Percentiles rank a stretch among this genome's conserved stretches.
phyloP scores from a whole-genome alignment of 2,329 filamentous ascomycete genomes.

The Claviceps sp. region DNA sequence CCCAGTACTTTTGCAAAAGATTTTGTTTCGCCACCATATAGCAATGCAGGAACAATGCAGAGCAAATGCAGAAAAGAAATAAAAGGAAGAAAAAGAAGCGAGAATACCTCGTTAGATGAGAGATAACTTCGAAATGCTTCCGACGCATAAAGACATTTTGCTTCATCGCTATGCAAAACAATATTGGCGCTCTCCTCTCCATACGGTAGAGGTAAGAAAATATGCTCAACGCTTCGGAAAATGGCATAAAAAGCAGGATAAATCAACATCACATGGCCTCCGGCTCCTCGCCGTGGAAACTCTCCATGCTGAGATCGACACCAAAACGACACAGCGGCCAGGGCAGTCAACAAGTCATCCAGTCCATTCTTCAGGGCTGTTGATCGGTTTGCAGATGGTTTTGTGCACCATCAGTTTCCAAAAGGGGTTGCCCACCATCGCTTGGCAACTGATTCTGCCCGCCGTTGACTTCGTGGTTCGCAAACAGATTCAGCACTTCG shows the following conservation, averaged over 20 bases:
- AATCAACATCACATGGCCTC: too few relatives aligned
- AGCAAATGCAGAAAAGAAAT: neutral
- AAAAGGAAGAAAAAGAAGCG: neutral
- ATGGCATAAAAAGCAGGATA: too few relatives aligned
- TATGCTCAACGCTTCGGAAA: too few relatives aligned
- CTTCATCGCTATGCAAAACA: neutral
- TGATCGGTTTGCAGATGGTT: neutral
- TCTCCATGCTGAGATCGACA: too few relatives aligned
- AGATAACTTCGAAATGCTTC: too few relatives aligned
- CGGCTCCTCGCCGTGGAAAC: too few relatives aligned
- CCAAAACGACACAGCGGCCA: neutral
- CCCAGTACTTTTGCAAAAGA: neutral
- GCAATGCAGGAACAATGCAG: too few relatives aligned
- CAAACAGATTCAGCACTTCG: conserved; percentile 47
- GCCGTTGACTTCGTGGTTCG: conserved; percentile 19
- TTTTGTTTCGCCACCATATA: neutral
- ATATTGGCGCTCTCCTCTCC: neutral
- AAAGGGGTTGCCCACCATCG: neutral
- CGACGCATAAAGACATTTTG: neutral
- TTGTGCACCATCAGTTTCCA: neutral
- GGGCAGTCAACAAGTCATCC: neutral
- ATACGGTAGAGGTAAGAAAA: too few relatives aligned
- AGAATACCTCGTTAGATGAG: neutral
- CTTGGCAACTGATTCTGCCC: conserved; percentile 1
- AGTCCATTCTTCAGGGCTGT: neutral